A percentile compares a stretch with the other conserved stretches of the same genome.
Conservation (phyloP, 129 eudicot species). For the Tanacetum coccineum region DNA sequence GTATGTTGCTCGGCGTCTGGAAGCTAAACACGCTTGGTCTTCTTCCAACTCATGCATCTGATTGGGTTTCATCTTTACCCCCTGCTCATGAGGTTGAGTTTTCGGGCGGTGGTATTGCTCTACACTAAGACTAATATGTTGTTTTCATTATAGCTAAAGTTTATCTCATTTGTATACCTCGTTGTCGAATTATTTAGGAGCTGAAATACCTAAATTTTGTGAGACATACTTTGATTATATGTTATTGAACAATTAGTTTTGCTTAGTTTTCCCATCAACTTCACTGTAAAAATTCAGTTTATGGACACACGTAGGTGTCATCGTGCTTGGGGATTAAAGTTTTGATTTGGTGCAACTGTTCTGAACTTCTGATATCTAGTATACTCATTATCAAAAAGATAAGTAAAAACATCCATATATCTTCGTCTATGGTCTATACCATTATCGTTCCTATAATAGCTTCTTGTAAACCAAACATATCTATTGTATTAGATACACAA, state of each 20-base stretch:
- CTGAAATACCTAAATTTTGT: constrained; percentile 12
- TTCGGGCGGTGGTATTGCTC: constrained; percentile 66
- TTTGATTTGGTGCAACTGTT: background rate
- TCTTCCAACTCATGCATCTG: constrained; percentile 94
- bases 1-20: constrained; percentile 82
- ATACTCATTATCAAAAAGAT: too few species aligned
- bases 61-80: constrained; percentile 96
- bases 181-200: constrained; percentile 17
- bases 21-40: constrained; percentile 91
- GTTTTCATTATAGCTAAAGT: background rate
- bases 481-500: too few species aligned
- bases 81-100: constrained; percentile 91
- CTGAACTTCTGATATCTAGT: too few species aligned
- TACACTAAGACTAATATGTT: constrained; percentile 14
- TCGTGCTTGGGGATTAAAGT: too few species aligned
- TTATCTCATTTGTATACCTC: constrained; percentile 19
- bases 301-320: background rate
- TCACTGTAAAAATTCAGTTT: background rate
- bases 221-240: background rate
- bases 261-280: background rate
- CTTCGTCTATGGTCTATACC: too few species aligned
- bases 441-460: too few species aligned
- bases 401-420: too few species aligned
- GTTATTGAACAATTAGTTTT: constrained; percentile 5
- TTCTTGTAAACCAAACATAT: too few species aligned